Percentiles rank a stretch among this genome's conserved stretches.
These are phyloP conservation scores for Choiromyces venosus DNA, from an alignment of 495 filamentous ascomycete genomes.

Conservation along the genomic window DNA sequence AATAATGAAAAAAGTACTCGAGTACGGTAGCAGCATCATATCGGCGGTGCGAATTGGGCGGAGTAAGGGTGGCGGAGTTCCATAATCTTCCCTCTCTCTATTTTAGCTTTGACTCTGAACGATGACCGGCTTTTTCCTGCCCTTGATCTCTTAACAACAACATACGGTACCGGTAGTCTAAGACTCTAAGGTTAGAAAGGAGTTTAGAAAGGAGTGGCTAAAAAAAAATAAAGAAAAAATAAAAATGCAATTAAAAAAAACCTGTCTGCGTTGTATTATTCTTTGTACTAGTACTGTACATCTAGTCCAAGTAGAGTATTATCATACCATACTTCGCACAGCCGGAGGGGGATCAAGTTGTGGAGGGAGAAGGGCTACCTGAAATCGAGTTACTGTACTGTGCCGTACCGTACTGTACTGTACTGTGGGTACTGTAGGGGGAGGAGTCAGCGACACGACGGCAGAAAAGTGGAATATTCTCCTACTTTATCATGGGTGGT, in stretches of 20 bases:
- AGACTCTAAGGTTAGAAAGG: background rate
- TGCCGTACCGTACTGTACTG: no score
- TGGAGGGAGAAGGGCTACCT: background rate
- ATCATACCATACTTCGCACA: background rate
- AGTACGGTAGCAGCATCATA: background rate
- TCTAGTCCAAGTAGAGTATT: background rate
- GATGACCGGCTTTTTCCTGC: no score
- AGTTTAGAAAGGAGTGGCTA: no score
- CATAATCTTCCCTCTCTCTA: no score
- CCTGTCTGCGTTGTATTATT: background rate
- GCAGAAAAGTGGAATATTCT: conserved; percentile 10
- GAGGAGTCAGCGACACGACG: background rate
- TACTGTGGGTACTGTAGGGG: conserved; percentile 7
- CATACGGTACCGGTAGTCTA: no score
- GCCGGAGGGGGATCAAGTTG: background rate
- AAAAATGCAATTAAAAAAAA: background rate
- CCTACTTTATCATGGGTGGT: conserved; percentile 16
- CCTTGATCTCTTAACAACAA: background rate
- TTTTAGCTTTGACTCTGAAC: background rate
- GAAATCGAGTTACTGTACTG: background rate
- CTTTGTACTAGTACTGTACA: background rate
- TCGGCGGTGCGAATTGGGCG: background rate
- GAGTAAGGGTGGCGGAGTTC: background rate
- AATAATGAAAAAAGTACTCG: background rate
- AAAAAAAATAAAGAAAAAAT: background rate